Evolutionary conservation across 2,329 filamentous ascomycete genomes (phyloP).

Genomic region (Xylariaceae sp.): DNA sequence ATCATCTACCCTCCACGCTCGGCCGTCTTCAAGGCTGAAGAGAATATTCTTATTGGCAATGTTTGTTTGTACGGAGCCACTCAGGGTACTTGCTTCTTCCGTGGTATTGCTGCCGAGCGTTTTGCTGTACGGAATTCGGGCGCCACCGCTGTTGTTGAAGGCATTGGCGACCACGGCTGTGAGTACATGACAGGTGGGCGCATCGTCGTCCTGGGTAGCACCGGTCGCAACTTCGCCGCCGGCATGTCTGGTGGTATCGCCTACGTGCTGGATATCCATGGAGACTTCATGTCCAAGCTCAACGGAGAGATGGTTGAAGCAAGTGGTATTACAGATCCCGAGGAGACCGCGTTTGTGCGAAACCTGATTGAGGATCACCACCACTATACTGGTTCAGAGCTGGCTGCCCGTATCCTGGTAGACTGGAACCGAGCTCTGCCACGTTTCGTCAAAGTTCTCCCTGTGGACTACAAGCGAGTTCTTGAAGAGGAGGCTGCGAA

Average conservation of each 20-base stretch:
- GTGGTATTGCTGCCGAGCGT: slow-evolving; percentile 90
- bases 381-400: slow-evolving; percentile 94
- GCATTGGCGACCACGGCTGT: slow-evolving; percentile 91
- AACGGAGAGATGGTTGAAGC: slow-evolving; percentile 98
- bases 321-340: slow-evolving; percentile 74
- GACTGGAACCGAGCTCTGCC: slow-evolving; percentile 90
- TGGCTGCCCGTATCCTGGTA: slow-evolving; percentile 86
- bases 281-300: slow-evolving; percentile 88
- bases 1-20: slow-evolving; percentile 90
- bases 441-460: slow-evolving; percentile 89
- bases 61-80: slow-evolving; percentile 95
- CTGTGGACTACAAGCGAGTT: slow-evolving; percentile 94
- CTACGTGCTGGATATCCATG: slow-evolving; percentile 84
- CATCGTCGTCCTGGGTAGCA: slow-evolving; percentile 79
- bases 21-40: slow-evolving; percentile 91
- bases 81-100: slow-evolving; percentile 89
- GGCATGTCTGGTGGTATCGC: slow-evolving; percentile 99
- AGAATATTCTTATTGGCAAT: slow-evolving; percentile 92
- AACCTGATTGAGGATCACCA: slow-evolving; percentile 94
- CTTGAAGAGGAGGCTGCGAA: slow-evolving; percentile 81
- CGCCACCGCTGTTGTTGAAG: slow-evolving; percentile 92
- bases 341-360: slow-evolving; percentile 85
- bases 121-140: slow-evolving; percentile 97
- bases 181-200: slow-evolving; percentile 99
- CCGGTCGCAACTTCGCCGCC: slow-evolving; percentile 93